Evolutionary conservation across 1,139 yeast genomes (phyloP).

Genomic region (Pichia sp.): DNA sequence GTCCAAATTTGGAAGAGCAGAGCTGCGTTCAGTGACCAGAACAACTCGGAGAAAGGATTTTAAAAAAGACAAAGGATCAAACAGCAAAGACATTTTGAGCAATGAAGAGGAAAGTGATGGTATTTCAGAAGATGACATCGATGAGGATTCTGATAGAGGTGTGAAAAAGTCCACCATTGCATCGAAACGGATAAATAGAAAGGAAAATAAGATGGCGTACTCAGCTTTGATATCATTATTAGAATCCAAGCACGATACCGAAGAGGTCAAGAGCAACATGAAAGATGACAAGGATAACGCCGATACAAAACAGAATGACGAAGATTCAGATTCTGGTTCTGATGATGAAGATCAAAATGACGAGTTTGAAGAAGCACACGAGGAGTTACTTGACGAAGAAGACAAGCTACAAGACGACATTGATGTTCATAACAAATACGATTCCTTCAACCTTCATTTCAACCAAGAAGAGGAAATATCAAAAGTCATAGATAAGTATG

Average conservation of each 20-base stretch:
- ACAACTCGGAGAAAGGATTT: constrained; percentile 33
- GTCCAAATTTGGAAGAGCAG: constrained; percentile 54
- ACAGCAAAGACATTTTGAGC: constrained; percentile 7
- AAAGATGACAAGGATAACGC: constrained; percentile 24
- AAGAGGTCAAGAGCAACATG: constrained; percentile 22
- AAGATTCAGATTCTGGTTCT: constrained; percentile 23
- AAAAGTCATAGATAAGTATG: constrained; percentile 35
- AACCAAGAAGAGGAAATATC: constrained; percentile 45
- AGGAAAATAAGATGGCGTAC: constrained; percentile 51
- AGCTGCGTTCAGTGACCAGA: constrained; percentile 55
- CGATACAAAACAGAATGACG: constrained; percentile 33
- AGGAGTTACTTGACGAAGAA: constrained; percentile 34
- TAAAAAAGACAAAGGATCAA: constrained; percentile 32
- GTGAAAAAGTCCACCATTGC: constrained; percentile 16
- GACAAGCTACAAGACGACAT: constrained; percentile 34
- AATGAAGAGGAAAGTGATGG: constrained; percentile 16
- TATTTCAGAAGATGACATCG: constrained; percentile 17
- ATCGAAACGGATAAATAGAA: constrained; percentile 26
- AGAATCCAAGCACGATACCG: constrained; percentile 45
- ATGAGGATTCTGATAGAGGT: constrained; percentile 20
- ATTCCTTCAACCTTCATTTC: constrained; percentile 77
- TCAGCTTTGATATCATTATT: constrained; percentile 72
- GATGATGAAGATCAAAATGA: constrained; percentile 34
- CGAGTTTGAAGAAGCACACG: constrained; percentile 30
- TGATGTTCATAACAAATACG: constrained; percentile 35